A percentile compares a stretch with the other conserved stretches of the same genome.
Conservation (phyloP, 176 grass and related monocot species). For the Oryza australiensis region DNA sequence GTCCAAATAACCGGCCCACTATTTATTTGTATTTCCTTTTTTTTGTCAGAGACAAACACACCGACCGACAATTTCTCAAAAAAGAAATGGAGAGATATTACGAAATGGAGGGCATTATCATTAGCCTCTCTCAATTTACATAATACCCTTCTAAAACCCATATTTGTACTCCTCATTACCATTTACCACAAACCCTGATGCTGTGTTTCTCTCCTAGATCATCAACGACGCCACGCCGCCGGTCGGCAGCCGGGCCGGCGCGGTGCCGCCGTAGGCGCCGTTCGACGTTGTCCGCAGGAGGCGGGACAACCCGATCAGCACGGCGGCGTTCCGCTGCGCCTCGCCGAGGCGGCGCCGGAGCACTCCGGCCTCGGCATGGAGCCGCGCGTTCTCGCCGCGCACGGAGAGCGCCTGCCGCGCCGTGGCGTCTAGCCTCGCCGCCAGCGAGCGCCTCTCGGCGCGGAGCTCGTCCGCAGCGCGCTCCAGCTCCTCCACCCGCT, state of each 20-base stretch:
- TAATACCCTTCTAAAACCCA: not conserved
- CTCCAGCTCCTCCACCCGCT: constrained; percentile 40
- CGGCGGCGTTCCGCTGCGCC: constrained; percentile 9
- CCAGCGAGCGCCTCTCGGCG: constrained; percentile 1
- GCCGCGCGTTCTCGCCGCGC: constrained; percentile 32
- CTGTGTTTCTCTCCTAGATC: not conserved
- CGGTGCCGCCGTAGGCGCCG: too few species aligned
- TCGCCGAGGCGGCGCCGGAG: constrained; percentile 37
- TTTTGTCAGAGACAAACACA: too few species aligned
- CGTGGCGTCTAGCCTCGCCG: not conserved
- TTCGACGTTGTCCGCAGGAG: not conserved
- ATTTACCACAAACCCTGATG: too few species aligned
- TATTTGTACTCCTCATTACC: not conserved
- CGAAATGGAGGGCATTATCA: not conserved
- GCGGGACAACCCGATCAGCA: constrained; percentile 25
- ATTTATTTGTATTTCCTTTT: too few species aligned
- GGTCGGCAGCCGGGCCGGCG: not conserved
- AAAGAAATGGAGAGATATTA: too few species aligned
- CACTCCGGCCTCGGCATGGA: constrained; percentile 11
- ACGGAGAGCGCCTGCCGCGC: not conserved
- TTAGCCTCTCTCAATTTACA: not conserved
- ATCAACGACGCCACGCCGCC: not conserved
- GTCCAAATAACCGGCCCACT: not conserved
- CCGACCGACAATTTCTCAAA: too few species aligned
- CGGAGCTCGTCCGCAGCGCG: constrained; percentile 19